Evolutionary conservation across 768 basidiomycete genomes (phyloP), one percentile per base, ranked within the genome.

Genomic region (Lepiota brunneoincarnata): DNA sequence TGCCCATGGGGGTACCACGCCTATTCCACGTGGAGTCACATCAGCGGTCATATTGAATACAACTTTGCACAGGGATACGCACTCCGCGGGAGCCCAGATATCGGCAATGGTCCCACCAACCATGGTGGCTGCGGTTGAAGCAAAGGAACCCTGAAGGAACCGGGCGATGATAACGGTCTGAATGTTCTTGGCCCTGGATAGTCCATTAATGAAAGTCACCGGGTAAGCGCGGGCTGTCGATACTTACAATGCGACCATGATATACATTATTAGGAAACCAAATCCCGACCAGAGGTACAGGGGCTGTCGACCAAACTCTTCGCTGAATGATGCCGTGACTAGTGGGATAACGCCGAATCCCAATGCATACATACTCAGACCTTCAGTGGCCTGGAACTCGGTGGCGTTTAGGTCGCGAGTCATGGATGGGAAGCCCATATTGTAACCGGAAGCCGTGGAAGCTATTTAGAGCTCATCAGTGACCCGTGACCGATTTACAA

Each of bases 1-100:
- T 60, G 0, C 84, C 72, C 88, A 92, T 91, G 0, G 89, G 87
- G 1, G 85, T 56, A 2, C 89, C 89, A 7, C 89, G 84, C 53
- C 87, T 89, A 48, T 15, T 11, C 40, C 17, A n/a, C n/a, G 31
- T 38, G 38, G 14, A 15, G 21, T 41, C 38, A 38, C 41, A 45
- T 41, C 36, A 45, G 7, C 24, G 20, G 17, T 4, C 31, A 31
- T 6, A 18, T 43, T 5, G 18, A 40, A 21, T 35, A 5, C 5
- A 35, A 12, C 58, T 40, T 21, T 20, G 20, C 10, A 36, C 31
- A 37, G 38, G 2, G 14, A 46, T 18, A 56, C 74, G 61, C 58
- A 87, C 83, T 86, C 79, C 51, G 74, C 63, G 3, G 84, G 71
- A 6, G 62, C 63, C 82, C 84, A 88, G 14, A 88, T 80, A 63